Base-by-base conservation (phyloP, 108 stramenopile genomes). In the Fistulifera solaris region DNA sequence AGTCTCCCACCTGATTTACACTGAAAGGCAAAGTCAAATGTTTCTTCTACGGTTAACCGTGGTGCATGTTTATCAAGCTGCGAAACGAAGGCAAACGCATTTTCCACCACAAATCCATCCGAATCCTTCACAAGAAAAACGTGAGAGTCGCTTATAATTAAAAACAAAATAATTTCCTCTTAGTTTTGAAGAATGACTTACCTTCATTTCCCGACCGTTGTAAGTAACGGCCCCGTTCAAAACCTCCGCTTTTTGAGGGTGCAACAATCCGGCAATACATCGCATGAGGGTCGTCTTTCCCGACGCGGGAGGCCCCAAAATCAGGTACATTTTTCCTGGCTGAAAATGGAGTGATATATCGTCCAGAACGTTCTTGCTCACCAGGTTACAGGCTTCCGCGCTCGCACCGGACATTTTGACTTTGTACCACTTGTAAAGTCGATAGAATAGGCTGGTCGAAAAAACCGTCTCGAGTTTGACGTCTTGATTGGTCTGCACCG, bases 11-110 rank as follows among this genome's bases (percentile, higher is more conserved):
- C 71, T 13, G 48, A 40, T 24, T 79, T 75, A 52, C 85, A 87
- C 27, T 73, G 66, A 57, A 72, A 71, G 26, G 81, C 81, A 68
- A 83, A 87, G 23, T 80, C 78, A 55, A 87, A 83, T 7, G 85
- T 87, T 65, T 87, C 85, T 48, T 75, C 78, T 0, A 87, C 85
- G 1, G 85, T 83, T 10, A 82, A 69, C 52, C 71, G 62, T 1
- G 85, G 71, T 26, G 78, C 76, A 61, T 87, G 85, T 18, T 63
- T 59, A 60, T 86, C 84, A 23, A 81, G 64, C 54, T 86, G 84
- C 26, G 74, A 80, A 21, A 86, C 70, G 43, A 72, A 77, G 17
- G 72, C 35, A 53, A 71, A 61, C 3, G 70, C 56, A 58, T 77
- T 77, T 38, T 77, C 63, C 40, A 70, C 58, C 31, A 35, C 31